Conservation (phyloP, 495 filamentous ascomycete genomes). For the Tuber umbilicatum region DNA sequence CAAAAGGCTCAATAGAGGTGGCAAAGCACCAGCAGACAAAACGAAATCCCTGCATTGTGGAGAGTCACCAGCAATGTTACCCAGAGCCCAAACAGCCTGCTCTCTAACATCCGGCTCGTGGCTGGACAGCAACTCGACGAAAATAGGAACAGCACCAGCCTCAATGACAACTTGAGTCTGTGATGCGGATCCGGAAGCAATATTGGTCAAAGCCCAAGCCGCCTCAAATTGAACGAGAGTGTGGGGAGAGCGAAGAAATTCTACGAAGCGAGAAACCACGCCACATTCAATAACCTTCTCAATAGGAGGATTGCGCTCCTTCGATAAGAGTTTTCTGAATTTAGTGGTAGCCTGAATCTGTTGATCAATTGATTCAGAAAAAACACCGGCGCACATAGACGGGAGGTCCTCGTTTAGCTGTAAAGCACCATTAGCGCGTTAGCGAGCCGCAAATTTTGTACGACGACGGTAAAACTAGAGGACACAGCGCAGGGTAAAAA, state of each 20-base stretch:
- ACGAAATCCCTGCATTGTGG: conserved; percentile 96
- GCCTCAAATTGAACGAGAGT: conserved; percentile 99
- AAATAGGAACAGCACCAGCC: conserved; percentile 96
- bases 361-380: conserved; percentile 95
- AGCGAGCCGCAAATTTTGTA: conserved; percentile 24
- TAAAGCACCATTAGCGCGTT: conserved; percentile 42
- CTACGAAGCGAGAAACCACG: conserved; percentile 93
- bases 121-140: conserved; percentile 89
- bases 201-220: conserved; percentile 99
- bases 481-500: neutral
- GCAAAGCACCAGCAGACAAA: conserved; percentile 77
- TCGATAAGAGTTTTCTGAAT: conserved; percentile 94
- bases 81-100: conserved; percentile 97
- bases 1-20: conserved; percentile 77
- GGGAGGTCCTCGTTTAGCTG: conserved; percentile 97
- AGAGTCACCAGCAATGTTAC: conserved; percentile 99
- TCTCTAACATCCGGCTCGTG: conserved; percentile 97
- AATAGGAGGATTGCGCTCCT: conserved; percentile 98
- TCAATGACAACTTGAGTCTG: conserved; percentile 99
- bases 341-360: conserved; percentile 99
- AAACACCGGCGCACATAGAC: conserved; percentile 94
- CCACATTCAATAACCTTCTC: conserved; percentile 99
- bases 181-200: conserved; percentile 91
- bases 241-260: conserved; percentile 96
- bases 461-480: neutral